A percentile compares a stretch with the other conserved stretches of the same genome.
phyloP scores from a whole-genome alignment of 2,329 filamentous ascomycete species.

The Penicillium sp. region DNA sequence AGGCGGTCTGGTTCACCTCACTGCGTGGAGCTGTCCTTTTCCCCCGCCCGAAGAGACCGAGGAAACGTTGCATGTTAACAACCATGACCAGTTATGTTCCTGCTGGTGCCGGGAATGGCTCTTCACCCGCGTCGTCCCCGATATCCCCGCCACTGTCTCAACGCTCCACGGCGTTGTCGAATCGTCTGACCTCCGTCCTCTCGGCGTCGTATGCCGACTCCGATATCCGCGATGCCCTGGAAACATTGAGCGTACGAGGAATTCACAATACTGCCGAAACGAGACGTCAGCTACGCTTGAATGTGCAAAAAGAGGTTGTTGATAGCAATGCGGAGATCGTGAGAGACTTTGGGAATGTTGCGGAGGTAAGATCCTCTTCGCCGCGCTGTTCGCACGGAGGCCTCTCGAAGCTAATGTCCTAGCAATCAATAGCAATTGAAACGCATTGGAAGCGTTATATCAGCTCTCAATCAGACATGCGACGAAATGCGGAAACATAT shows the following conservation, averaged over 20 bases:
- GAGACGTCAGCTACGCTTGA: constrained; percentile 74
- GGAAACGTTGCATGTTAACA: constrained; percentile 13
- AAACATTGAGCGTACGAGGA: constrained; percentile 71
- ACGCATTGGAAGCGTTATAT: constrained; percentile 77
- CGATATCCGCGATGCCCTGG: constrained; percentile 83
- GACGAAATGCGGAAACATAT: constrained; percentile 79
- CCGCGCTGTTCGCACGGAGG: constrained; percentile 7
- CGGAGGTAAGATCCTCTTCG: constrained; percentile 64
- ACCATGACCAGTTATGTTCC: constrained; percentile 41
- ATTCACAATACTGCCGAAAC: constrained; percentile 75
- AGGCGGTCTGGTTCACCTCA: constrained; percentile 22
- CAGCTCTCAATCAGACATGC: constrained; percentile 76
- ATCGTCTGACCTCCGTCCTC: constrained; percentile 80
- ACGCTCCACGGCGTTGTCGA: constrained; percentile 68
- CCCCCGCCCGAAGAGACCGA: constrained; percentile 21
- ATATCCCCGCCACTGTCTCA: constrained; percentile 35
- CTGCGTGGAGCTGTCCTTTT: constrained; percentile 22
- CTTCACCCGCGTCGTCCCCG: constrained; percentile 32
- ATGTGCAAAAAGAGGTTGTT: constrained; percentile 89
- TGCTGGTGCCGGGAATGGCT: constrained; percentile 28
- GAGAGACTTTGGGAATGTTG: constrained; percentile 82
- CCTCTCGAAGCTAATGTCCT: constrained; percentile 24
- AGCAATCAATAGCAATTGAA: constrained; percentile 69
- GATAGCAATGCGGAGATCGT: constrained; percentile 89
- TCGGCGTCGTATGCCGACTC: constrained; percentile 91